phyloP scores from a whole-genome alignment of 176 grass and related monocot species.

The Luzula sylvatica region DNA sequence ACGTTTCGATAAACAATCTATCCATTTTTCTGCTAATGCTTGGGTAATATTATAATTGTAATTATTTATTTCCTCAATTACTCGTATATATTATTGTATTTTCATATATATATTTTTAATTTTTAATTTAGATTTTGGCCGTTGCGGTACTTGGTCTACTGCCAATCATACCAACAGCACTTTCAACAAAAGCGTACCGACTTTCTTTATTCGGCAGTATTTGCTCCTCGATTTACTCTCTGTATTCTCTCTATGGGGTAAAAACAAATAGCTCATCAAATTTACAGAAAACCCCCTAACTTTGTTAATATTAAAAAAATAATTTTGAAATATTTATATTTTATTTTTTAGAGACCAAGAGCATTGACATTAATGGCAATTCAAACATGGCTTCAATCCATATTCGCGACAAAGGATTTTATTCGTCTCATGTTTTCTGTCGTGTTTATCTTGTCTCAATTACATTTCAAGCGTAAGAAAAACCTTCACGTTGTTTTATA shows the following conservation, averaged over 20 bases:
- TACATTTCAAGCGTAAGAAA: constrained; percentile 63
- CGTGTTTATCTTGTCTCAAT: constrained; percentile 62
- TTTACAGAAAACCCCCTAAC: no score
- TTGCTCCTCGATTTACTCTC: constrained; percentile 56
- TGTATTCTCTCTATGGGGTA: constrained; percentile 65
- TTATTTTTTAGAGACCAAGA: constrained; percentile 73
- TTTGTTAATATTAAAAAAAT: no score
- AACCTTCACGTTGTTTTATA: neutral
- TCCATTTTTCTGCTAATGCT: constrained; percentile 84
- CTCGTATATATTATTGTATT: neutral
- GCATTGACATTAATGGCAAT: constrained; percentile 67
- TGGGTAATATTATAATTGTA: constrained; percentile 58
- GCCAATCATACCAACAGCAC: constrained; percentile 50
- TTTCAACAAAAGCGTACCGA: constrained; percentile 69
- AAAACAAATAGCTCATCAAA: constrained; percentile 21
- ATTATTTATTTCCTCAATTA: neutral
- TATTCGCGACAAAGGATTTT: constrained; percentile 78
- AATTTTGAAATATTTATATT: constrained; percentile 11
- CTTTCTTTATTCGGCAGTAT: constrained; percentile 80
- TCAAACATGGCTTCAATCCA: constrained; percentile 69
- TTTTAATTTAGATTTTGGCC: constrained; percentile 44
- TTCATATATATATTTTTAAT: no score
- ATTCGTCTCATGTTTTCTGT: constrained; percentile 82
- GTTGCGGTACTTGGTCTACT: constrained; percentile 81
- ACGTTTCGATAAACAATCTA: constrained; percentile 44